Conservation (phyloP, 73 alveolate species). For the Blepharisma japonicum region DNA sequence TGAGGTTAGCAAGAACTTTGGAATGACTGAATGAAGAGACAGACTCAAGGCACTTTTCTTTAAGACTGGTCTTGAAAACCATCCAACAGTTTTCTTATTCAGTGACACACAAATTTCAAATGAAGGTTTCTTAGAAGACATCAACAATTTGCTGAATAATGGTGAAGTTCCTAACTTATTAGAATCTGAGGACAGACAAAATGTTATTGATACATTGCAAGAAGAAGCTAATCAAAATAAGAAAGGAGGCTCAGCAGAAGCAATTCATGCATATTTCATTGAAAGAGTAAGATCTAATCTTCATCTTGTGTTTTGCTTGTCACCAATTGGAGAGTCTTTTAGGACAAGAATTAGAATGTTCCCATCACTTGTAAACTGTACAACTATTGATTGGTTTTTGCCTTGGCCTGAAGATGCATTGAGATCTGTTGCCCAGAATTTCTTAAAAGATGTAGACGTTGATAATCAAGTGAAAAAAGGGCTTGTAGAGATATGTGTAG, state of each 20-base stretch:
- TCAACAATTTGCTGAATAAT: constrained; percentile 86
- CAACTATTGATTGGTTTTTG: constrained; percentile 94
- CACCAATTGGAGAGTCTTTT: constrained; percentile 98
- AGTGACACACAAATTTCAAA: constrained; percentile 62
- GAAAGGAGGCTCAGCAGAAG: constrained; percentile 47
- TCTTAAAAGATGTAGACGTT: constrained; percentile 76
- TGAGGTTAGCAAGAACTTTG: constrained; percentile 79
- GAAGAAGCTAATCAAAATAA: constrained; percentile 52
- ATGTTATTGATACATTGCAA: constrained; percentile 45
- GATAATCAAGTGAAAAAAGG: constrained; percentile 73
- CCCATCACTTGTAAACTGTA: constrained; percentile 98
- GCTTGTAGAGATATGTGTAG: constrained; percentile 91
- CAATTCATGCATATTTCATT: constrained; percentile 46
- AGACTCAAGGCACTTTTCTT: constrained; percentile 3
- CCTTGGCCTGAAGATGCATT: constrained; percentile 99
- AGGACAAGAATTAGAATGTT: constrained; percentile 95
- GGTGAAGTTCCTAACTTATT: constrained; percentile 95
- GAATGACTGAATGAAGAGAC: constrained; percentile 44
- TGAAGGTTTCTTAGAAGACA: constrained; percentile 97
- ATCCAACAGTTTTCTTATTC: constrained; percentile 50
- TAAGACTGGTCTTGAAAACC: constrained; percentile 15
- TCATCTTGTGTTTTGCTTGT: constrained; percentile 90
- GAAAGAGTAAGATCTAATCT: constrained; percentile 67
- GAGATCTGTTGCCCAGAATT: constrained; percentile 90
- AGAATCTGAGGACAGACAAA: constrained; percentile 57